phyloP scores from a whole-genome alignment of 768 basidiomycete species.

The Tylopilus balloui region DNA sequence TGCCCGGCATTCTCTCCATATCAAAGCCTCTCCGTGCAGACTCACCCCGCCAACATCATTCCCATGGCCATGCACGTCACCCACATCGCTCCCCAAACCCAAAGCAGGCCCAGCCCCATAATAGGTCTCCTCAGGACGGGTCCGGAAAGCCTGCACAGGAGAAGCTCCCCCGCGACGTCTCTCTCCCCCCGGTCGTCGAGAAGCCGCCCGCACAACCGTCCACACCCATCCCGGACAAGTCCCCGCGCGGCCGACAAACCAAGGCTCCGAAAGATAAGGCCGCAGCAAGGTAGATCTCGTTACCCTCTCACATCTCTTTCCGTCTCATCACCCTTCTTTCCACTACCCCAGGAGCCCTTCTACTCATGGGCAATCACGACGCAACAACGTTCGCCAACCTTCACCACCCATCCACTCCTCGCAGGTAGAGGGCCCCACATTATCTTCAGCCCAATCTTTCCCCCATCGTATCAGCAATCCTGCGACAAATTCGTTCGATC shows the following conservation, averaged over 20 bases:
- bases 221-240: slow-evolving; percentile 26
- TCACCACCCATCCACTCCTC: slow-evolving; percentile 58
- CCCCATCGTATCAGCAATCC: slow-evolving; percentile 30
- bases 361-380: slow-evolving; percentile 40
- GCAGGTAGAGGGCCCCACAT: slow-evolving; percentile 58
- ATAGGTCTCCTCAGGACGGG: slow-evolving; percentile 22
- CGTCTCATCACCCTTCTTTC: slow-evolving; percentile 6
- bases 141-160: slow-evolving; percentile 30
- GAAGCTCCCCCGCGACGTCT: slow-evolving; percentile 25
- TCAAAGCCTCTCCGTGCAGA: slow-evolving; percentile 48
- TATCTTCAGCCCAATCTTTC: slow-evolving; percentile 21
- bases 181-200: slow-evolving; percentile 29
- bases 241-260: slow-evolving; percentile 31
- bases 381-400: slow-evolving; percentile 55
- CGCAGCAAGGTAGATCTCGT: slow-evolving; percentile 36
- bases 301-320: background rate
- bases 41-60: slow-evolving; percentile 33
- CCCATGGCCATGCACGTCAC: slow-evolving; percentile 33
- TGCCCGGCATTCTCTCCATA: slow-evolving; percentile 68
- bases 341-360: slow-evolving; percentile 41
- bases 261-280: slow-evolving; percentile 43
- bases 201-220: slow-evolving; percentile 25
- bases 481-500: slow-evolving; percentile 40
- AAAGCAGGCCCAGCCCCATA: slow-evolving; percentile 25
- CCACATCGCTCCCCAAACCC: slow-evolving; percentile 36